Percentiles rank a stretch among this genome's conserved stretches.
Conservation (phyloP, 805 yeast species). For the Candida railenensis region DNA sequence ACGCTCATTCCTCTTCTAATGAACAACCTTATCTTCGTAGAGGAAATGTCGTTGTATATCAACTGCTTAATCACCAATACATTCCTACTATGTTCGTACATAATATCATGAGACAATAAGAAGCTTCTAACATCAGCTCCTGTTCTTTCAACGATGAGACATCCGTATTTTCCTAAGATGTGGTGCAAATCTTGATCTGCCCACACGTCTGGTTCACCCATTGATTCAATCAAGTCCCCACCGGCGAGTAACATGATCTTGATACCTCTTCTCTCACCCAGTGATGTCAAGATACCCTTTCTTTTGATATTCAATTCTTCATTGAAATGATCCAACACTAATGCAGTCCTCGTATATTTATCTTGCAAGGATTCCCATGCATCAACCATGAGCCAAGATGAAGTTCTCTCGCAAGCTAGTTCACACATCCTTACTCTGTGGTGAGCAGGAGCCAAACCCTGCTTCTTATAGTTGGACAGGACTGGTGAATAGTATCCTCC, state of each 20-base stretch:
- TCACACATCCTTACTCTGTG: conserved; percentile 98
- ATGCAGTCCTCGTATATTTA: conserved; percentile 87
- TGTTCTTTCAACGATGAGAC: conserved; percentile 93
- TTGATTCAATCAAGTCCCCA: conserved; percentile 94
- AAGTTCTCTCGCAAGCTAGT: conserved; percentile 93
- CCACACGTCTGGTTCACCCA: conserved; percentile 99
- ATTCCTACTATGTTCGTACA: conserved; percentile 94
- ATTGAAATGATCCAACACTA: conserved; percentile 94
- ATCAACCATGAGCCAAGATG: conserved; percentile 98
- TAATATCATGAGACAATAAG: conserved; percentile 88
- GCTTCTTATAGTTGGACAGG: conserved; percentile 86
- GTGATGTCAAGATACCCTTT: conserved; percentile 70
- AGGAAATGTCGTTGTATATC: conserved; percentile 92
- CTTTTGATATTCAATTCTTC: conserved; percentile 89
- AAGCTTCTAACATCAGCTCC: conserved; percentile 95
- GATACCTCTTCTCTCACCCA: conserved; percentile 71
- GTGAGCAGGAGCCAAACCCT: conserved; percentile 83
- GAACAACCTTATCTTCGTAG: conserved; percentile 91
- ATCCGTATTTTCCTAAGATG: conserved; percentile 92
- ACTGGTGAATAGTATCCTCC: conserved; percentile 98
- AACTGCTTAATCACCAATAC: conserved; percentile 93
- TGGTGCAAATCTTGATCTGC: conserved; percentile 94
- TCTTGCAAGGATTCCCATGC: conserved; percentile 98
- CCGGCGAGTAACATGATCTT: conserved; percentile 97
- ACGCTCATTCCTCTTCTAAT: conserved; percentile 95